phyloP scores from a whole-genome alignment of 257 asterid genomes.

The Osmanthus fragrans region DNA sequence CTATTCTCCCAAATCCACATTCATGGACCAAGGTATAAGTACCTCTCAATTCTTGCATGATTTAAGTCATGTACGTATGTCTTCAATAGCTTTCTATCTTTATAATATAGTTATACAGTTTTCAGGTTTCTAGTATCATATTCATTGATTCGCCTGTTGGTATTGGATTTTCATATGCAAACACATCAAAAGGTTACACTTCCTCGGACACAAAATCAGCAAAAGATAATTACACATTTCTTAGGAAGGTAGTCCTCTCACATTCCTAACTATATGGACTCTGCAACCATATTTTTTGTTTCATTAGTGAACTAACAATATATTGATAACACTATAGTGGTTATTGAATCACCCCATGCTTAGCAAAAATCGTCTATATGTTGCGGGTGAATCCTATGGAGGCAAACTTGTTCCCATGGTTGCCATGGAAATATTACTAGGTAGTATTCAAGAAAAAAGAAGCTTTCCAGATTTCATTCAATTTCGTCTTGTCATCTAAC shows the following conservation, averaged over 20 bases:
- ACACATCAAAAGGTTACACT: constrained; percentile 22
- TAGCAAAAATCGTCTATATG: constrained; percentile 32
- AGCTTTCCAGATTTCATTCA: neutral
- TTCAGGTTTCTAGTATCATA: constrained; percentile 45
- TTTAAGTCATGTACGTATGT: neutral
- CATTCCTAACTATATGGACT: too few relatives aligned
- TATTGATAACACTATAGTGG: constrained; percentile 46
- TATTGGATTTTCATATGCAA: constrained; percentile 49
- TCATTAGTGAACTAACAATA: neutral
- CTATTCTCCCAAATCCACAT: too few relatives aligned
- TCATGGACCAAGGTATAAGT: too few relatives aligned
- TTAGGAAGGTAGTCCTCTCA: too few relatives aligned
- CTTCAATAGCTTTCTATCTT: too few relatives aligned
- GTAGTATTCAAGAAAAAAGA: constrained; percentile 12
- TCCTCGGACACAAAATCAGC: too few relatives aligned
- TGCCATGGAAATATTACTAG: constrained; percentile 40
- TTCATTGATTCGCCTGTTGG: constrained; percentile 51
- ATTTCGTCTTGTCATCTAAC: neutral
- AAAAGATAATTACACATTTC: too few relatives aligned
- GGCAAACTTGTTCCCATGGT: constrained; percentile 46
- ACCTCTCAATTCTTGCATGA: neutral
- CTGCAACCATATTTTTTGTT: too few relatives aligned
- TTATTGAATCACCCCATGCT: constrained; percentile 43
- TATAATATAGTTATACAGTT: neutral
- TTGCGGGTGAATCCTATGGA: constrained; percentile 64